Evolutionary conservation across 495 filamentous ascomycete genomes (phyloP).

Genomic region (Penicillium odoratum): DNA sequence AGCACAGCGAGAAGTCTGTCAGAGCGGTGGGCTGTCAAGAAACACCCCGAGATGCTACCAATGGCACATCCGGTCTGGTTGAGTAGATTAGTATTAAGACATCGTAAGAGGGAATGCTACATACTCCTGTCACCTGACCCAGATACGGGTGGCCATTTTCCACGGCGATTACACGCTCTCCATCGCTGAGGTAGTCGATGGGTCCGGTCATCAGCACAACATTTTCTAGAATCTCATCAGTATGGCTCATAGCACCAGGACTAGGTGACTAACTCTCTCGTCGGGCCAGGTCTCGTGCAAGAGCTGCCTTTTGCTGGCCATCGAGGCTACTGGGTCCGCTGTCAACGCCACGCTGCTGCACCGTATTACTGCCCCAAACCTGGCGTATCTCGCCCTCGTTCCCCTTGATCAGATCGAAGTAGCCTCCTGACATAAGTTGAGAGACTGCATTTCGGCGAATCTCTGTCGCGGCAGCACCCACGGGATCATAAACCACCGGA

Average conservation of each 20-base stretch:
- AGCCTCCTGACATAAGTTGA: conserved; percentile 69
- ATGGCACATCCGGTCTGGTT: conserved; percentile 75
- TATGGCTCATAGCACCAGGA: too few relatives aligned
- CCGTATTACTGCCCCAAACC: conserved; percentile 53
- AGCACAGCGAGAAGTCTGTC: conserved; percentile 69
- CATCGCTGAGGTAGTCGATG: conserved; percentile 78
- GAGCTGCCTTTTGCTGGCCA: conserved; percentile 51
- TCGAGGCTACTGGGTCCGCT: conserved; percentile 60
- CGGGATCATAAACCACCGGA: conserved; percentile 85
- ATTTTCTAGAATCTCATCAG: conserved; percentile 30
- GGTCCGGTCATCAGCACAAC: conserved; percentile 85
- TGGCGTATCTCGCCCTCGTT: conserved; percentile 88
- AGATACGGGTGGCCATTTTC: conserved; percentile 77
- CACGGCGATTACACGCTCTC: conserved; percentile 61
- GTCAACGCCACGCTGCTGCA: conserved; percentile 88
- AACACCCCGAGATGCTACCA: conserved; percentile 76
- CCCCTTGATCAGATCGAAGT: conserved; percentile 88
- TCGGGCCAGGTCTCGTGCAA: conserved; percentile 65
- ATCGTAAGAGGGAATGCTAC: conserved; percentile 6
- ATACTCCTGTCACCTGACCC: conserved; percentile 75
- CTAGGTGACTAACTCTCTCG: conserved; percentile 43
- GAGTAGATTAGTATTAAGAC: background rate
- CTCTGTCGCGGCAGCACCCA: conserved; percentile 82
- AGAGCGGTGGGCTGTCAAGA: conserved; percentile 57
- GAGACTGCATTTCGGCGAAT: conserved; percentile 70